Percentiles rank a stretch among this genome's conserved stretches.
Conservation (phyloP, 495 filamentous ascomycete genomes). For the Durotheca rogersii region DNA sequence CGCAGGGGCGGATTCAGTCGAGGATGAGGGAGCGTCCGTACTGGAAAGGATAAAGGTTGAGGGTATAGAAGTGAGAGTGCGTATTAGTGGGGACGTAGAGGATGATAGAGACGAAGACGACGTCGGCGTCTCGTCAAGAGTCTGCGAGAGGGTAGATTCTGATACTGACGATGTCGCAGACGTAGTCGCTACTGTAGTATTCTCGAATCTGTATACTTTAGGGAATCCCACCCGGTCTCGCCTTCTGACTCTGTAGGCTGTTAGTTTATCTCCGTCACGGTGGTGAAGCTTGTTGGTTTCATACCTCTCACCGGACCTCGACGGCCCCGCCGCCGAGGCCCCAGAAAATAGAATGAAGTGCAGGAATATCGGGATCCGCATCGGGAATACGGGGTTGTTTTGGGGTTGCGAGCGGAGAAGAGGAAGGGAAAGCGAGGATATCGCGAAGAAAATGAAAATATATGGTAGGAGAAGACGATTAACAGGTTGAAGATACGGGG, state of each 20-base stretch:
- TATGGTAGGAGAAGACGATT: constrained; percentile 7
- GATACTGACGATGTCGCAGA: constrained; percentile 11
- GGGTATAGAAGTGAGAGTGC: neutral
- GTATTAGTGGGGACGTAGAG: constrained; percentile 7
- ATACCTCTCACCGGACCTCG: constrained; percentile 33
- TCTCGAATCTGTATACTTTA: constrained; percentile 23
- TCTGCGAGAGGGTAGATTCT: constrained; percentile 4
- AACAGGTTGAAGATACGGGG: constrained; percentile 16
- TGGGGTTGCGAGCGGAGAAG: no score
- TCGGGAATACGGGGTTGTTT: no score
- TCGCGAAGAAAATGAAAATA: constrained; percentile 17
- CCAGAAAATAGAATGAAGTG: constrained; percentile 21
- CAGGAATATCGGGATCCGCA: constrained; percentile 3
- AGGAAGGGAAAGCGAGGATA: constrained; percentile 5
- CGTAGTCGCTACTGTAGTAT: constrained; percentile 17
- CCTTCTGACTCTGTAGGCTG: constrained; percentile 19
- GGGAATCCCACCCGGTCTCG: constrained; percentile 12
- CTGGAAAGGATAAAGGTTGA: constrained; percentile 7
- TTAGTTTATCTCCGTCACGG: constrained; percentile 18
- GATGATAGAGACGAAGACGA: constrained; percentile 13
- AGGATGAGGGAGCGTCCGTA: constrained; percentile 1
- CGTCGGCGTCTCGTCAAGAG: constrained; percentile 4
- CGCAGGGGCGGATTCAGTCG: constrained; percentile 13
- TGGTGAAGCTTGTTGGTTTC: constrained; percentile 5
- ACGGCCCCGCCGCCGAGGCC: constrained; percentile 36